A percentile compares a stretch with the other conserved stretches of the same genome.
Evolutionary conservation across 257 asterid species (phyloP).

Genomic region (Rhazya stricta): DNA sequence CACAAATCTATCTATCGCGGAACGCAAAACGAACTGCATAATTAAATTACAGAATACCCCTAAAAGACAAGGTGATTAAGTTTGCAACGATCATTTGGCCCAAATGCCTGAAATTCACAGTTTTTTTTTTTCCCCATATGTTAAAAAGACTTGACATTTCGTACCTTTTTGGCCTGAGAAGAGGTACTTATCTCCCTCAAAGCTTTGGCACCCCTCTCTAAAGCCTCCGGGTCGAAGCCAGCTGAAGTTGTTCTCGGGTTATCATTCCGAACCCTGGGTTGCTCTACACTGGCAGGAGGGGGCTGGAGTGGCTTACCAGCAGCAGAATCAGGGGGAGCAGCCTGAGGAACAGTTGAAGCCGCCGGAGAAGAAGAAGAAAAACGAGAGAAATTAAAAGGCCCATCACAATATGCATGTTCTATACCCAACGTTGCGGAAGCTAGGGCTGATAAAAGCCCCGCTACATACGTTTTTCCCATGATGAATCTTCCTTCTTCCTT

Average conservation of each 20-base stretch:
- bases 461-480: conserved; percentile 47
- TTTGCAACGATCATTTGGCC: neutral
- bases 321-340: conserved; percentile 24
- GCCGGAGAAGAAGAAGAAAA: conserved; percentile 36
- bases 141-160: neutral
- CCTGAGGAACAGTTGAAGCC: conserved; percentile 28
- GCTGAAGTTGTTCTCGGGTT: conserved; percentile 77
- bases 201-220: conserved; percentile 70
- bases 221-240: conserved; percentile 83
- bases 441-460: conserved; percentile 60
- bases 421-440: conserved; percentile 51
- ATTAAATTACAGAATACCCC: neutral
- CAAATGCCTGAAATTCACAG: neutral
- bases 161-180: conserved; percentile 58
- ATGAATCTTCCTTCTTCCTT: conserved; percentile 14
- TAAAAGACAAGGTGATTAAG: neutral
- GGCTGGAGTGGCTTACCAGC: conserved; percentile 28
- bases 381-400: conserved; percentile 44
- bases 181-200: conserved; percentile 44
- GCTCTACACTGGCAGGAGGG: conserved; percentile 29
- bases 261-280: conserved; percentile 53
- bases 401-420: conserved; percentile 54
- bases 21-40: neutral
- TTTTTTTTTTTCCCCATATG: too few species aligned
- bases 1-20: neutral